These are phyloP conservation scores for Ophiostoma quercus DNA, from an alignment of 2,329 filamentous ascomycete species.

Conservation along the genomic window DNA sequence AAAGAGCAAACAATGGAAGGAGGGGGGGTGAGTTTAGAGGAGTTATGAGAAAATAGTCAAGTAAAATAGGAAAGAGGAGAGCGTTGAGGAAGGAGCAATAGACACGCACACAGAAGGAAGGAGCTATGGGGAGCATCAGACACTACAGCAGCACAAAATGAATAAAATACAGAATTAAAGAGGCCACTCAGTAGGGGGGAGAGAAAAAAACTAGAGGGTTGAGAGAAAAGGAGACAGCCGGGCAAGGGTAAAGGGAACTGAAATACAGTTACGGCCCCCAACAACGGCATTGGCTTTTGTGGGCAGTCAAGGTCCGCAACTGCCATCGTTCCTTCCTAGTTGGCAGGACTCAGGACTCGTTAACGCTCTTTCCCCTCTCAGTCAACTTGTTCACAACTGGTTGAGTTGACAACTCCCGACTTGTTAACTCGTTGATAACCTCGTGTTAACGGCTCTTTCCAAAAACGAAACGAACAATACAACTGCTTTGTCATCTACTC, in stretches of 20 bases:
- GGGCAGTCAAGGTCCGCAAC: neutral
- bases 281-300: slow-evolving; percentile 6
- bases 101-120: neutral
- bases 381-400: neutral
- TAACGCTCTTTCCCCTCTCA: neutral
- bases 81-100: neutral
- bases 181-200: neutral
- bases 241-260: neutral
- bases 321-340: neutral
- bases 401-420: neutral
- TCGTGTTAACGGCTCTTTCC: no score
- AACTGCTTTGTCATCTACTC: neutral
- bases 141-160: neutral
- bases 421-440: no score
- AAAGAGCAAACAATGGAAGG: neutral
- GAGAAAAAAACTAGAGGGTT: neutral
- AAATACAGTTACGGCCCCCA: slow-evolving; percentile 8
- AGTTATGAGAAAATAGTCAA: neutral
- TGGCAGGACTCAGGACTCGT: no score
- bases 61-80: neutral
- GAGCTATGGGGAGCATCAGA: neutral
- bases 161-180: neutral
- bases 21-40: neutral
- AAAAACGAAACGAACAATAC: no score
- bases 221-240: neutral